Evolutionary conservation across 2,329 filamentous ascomycete genomes (phyloP).

Genomic region (Alternaria brassicicola): DNA sequence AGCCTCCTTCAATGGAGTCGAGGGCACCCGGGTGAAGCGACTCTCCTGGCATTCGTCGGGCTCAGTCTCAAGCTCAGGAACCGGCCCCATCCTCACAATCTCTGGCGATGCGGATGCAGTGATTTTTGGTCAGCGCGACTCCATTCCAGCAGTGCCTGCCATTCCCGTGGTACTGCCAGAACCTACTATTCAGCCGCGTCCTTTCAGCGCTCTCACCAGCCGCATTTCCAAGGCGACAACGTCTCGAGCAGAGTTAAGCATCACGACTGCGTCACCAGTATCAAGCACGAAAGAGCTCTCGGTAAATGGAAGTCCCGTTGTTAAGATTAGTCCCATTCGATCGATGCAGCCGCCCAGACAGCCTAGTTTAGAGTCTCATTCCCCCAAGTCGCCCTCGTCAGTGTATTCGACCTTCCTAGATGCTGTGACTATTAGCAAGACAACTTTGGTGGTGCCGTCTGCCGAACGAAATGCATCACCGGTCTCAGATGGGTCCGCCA

Average conservation of each 20-base stretch:
- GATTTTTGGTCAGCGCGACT: slow-evolving; percentile 19
- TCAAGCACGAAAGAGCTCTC: slow-evolving; percentile 5
- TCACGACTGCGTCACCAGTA: slow-evolving; percentile 12
- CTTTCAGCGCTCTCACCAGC: slow-evolving; percentile 15
- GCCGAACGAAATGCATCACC: neutral
- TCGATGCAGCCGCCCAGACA: slow-evolving; percentile 32
- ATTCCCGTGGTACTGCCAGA: slow-evolving; percentile 2
- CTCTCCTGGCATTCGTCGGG: slow-evolving; percentile 25
- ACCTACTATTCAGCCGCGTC: slow-evolving; percentile 2
- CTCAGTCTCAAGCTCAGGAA: slow-evolving; percentile 12
- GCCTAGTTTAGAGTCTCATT: neutral
- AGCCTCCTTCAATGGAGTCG: slow-evolving; percentile 11
- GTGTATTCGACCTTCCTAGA: neutral
- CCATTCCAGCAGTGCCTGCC: slow-evolving; percentile 16
- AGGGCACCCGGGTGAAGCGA: slow-evolving; percentile 25
- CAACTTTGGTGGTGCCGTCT: neutral
- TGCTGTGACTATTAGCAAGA: neutral
- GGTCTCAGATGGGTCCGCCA: neutral
- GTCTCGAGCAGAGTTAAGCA: slow-evolving; percentile 9
- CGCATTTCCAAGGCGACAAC: slow-evolving; percentile 17
- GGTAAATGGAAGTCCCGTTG: neutral
- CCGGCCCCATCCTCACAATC: slow-evolving; percentile 32
- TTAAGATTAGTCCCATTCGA: slow-evolving; percentile 28
- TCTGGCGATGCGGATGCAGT: slow-evolving; percentile 34
- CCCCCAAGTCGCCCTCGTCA: neutral